These are phyloP conservation scores for Gossypium bickii DNA, from an alignment of 345 rosid genomes.

Conservation along the genomic window DNA sequence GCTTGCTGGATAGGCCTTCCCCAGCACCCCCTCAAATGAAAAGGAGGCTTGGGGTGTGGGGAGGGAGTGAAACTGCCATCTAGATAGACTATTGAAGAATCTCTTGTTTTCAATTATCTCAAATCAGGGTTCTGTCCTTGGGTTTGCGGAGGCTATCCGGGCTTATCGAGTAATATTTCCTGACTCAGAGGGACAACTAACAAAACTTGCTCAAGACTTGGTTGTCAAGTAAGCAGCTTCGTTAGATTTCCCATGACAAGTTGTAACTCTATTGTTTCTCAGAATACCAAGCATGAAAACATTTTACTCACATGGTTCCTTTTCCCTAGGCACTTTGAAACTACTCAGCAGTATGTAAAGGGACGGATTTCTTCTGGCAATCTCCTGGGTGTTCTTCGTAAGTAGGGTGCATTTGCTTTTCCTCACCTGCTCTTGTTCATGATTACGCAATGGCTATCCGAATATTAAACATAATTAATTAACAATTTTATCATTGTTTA, in stretches of 20 bases:
- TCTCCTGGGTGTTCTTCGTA: conserved; percentile 58
- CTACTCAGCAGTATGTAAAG: conserved; percentile 49
- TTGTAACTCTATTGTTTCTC: not conserved
- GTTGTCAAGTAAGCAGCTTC: conserved; percentile 49
- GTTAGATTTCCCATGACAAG: not conserved
- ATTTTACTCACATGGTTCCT: not conserved
- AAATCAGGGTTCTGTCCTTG: conserved; percentile 65
- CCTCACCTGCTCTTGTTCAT: not conserved
- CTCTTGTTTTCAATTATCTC: conserved; percentile 15
- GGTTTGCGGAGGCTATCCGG: conserved; percentile 80
- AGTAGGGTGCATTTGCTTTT: conserved; percentile 33
- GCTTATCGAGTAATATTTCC: conserved; percentile 93
- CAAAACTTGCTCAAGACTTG: conserved; percentile 64
- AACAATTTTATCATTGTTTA: not conserved
- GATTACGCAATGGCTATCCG: not conserved
- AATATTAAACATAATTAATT: not conserved
- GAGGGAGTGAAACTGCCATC: not conserved
- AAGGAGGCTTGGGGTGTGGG: not conserved
- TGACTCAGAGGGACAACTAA: conserved; percentile 72
- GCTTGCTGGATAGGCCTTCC: not conserved
- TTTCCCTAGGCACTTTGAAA: conserved; percentile 68
- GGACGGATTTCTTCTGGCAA: conserved; percentile 47
- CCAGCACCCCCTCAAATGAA: not conserved
- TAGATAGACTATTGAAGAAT: conserved; percentile 5
- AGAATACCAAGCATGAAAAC: not conserved